Conservation (phyloP, 2,329 filamentous ascomycete species). For the Colletotrichum sp. region DNA sequence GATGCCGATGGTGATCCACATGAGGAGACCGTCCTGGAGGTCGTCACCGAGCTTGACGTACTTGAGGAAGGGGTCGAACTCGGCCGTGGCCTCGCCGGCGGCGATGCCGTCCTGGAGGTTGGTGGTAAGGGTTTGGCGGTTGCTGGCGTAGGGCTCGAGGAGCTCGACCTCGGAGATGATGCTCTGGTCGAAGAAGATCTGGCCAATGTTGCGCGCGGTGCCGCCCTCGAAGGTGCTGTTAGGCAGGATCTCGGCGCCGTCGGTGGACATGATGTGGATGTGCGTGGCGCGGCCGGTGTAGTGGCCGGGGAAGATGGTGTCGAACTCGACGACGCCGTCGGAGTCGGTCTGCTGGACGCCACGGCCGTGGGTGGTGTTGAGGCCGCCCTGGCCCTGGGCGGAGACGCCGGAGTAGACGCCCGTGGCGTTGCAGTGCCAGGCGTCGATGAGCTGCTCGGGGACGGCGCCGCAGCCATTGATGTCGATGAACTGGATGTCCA, state of each 20-base stretch:
- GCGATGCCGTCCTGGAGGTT: slow-evolving; percentile 53
- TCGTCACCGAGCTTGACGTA: slow-evolving; percentile 62
- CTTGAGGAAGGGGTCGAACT: slow-evolving; percentile 57
- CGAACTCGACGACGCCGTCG: slow-evolving; percentile 37
- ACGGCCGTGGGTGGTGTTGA: slow-evolving; percentile 17
- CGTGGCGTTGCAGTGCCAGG: slow-evolving; percentile 35
- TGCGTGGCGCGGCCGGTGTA: slow-evolving; percentile 52
- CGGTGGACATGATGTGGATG: slow-evolving; percentile 49
- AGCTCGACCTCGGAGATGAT: slow-evolving; percentile 45
- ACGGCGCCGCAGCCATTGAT: slow-evolving; percentile 25
- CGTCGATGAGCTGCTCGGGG: slow-evolving; percentile 23
- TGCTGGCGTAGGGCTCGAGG: slow-evolving; percentile 50
- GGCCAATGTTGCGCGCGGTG: slow-evolving; percentile 35
- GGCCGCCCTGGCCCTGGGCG: slow-evolving; percentile 22
- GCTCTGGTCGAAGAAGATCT: slow-evolving; percentile 18
- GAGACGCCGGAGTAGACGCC: slow-evolving; percentile 46
- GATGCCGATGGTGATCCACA: slow-evolving; percentile 60
- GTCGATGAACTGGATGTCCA: slow-evolving; percentile 28
- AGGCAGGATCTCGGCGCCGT: slow-evolving; percentile 34
- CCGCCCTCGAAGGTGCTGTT: slow-evolving; percentile 37
- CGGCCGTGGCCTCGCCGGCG: slow-evolving; percentile 50
- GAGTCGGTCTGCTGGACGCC: slow-evolving; percentile 25
- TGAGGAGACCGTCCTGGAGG: slow-evolving; percentile 56
- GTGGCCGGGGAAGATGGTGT: slow-evolving; percentile 49
- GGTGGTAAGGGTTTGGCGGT: slow-evolving; percentile 49